phyloP scores from a whole-genome alignment of 257 asterid genomes.

The Solanum clarkiae region DNA sequence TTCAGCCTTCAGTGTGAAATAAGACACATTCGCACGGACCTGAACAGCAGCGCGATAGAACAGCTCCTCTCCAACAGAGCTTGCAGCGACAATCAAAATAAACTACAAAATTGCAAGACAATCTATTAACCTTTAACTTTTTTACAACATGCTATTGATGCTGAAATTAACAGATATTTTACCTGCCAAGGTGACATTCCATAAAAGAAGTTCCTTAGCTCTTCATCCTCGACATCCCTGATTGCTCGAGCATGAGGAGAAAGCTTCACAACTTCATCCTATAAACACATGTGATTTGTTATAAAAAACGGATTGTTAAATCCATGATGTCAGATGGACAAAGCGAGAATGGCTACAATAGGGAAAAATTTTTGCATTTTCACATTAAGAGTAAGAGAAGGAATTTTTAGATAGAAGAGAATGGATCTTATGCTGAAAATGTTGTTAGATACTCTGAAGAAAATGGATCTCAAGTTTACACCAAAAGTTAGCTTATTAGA shows the following conservation, averaged over 20 bases:
- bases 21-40: conserved; percentile 18
- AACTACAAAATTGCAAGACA: conserved; percentile 30
- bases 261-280: conserved; percentile 92
- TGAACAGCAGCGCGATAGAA: conserved; percentile 95
- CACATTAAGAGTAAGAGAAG: background rate
- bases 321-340: background rate
- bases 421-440: background rate
- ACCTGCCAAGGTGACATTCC: conserved; percentile 99
- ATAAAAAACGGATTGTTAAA: background rate
- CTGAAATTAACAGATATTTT: background rate
- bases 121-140: background rate
- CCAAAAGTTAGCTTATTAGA: background rate
- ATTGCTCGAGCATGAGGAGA: conserved; percentile 99
- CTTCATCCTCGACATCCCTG: conserved; percentile 93
- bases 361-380: background rate
- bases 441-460: background rate
- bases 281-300: background rate
- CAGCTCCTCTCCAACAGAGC: conserved; percentile 97
- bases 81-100: conserved; percentile 87
- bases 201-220: conserved; percentile 66
- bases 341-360: background rate
- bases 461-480: background rate
- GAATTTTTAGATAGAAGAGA: background rate
- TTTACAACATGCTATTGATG: background rate
- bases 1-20: background rate